Base-by-base conservation (phyloP, 2,329 filamentous ascomycete species). In the Calcarisporium arbuscula region DNA sequence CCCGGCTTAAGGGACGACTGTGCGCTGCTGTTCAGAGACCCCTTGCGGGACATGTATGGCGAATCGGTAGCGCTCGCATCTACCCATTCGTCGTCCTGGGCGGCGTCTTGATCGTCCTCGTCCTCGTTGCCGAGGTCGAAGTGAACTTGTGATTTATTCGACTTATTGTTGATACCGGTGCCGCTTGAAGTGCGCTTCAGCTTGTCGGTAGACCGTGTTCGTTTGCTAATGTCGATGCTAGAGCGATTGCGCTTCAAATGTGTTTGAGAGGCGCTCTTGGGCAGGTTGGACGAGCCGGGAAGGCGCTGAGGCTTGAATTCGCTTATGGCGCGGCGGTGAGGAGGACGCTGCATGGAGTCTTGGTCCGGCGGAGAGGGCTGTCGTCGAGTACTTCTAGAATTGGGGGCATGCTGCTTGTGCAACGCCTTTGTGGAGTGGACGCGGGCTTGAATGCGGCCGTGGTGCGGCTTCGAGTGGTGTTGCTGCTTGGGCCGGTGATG, bases 21-120 rank as follows among this genome's bases (percentile, higher is more conserved):
- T 15, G 60, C 66, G 44, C 65, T 70, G 54, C 67, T 66, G 39
- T 65, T 65, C 20, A 71, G 56, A 3, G 71, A 75, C 18, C 67
- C 57, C 43, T 64, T 63, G 36, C 60, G 57, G 33, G 60, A 64
- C 29, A 61, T 57, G 41, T 76, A 71, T 5, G 77, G 77, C 9
- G 75, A 80, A 33, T 76, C 77, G 37, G 74, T 78, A 30, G 67
- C 68, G 55, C 75, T 80, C 39, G 77, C 76, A 56, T 82, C 78
- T 27, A 81, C 74, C 78, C 78, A 82, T 60, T 77, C 77, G 64
- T 77, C 74, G 34, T 74, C 69, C 25, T 54, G 54, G 27, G 61
- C 57, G 20, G 56, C 53, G 27, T 56, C 56, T 8, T 54, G 56
- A 28, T 61, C 64, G 44, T 64, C 60, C 8, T 54, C 56, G 28